Percentiles rank a stretch among this genome's conserved stretches.
Evolutionary conservation across 352 stramenopile genomes (phyloP).

Genomic region (Blastocystis sp.): DNA sequence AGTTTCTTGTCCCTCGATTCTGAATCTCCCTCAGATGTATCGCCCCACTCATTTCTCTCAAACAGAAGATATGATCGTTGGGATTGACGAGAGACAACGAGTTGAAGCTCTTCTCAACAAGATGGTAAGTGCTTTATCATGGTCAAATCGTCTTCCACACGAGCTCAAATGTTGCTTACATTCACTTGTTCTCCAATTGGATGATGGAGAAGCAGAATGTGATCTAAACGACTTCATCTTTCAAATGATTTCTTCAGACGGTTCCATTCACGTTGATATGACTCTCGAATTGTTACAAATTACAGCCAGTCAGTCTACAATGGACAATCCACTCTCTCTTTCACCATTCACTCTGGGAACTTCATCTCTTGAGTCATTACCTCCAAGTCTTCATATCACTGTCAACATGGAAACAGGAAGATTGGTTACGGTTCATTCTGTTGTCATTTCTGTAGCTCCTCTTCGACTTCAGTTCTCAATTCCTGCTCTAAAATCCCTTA

Average conservation of each 20-base stretch:
- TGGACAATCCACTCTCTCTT: neutral
- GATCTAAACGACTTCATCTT: neutral
- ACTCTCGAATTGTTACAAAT: too few species aligned
- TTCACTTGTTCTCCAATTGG: neutral
- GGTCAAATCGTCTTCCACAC: neutral
- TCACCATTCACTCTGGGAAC: neutral
- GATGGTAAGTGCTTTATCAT: neutral
- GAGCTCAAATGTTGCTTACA: neutral
- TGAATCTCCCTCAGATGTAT: too few species aligned
- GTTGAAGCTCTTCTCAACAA: neutral
- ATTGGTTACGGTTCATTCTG: neutral
- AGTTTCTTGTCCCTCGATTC: too few species aligned
- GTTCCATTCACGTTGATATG: too few species aligned
- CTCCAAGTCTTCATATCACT: neutral
- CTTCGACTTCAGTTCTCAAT: slow-evolving; percentile 1
- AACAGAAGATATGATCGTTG: too few species aligned
- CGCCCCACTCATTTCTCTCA: too few species aligned
- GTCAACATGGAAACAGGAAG: neutral
- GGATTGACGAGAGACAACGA: neutral
- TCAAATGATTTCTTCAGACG: neutral
- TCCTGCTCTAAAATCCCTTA: neutral
- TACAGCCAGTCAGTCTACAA: too few species aligned
- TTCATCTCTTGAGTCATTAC: neutral
- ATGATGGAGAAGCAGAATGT: neutral
- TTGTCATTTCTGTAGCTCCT: neutral